Evolutionary conservation across 352 stramenopile species (phyloP).

Genomic region (Phytophthora sp.): DNA sequence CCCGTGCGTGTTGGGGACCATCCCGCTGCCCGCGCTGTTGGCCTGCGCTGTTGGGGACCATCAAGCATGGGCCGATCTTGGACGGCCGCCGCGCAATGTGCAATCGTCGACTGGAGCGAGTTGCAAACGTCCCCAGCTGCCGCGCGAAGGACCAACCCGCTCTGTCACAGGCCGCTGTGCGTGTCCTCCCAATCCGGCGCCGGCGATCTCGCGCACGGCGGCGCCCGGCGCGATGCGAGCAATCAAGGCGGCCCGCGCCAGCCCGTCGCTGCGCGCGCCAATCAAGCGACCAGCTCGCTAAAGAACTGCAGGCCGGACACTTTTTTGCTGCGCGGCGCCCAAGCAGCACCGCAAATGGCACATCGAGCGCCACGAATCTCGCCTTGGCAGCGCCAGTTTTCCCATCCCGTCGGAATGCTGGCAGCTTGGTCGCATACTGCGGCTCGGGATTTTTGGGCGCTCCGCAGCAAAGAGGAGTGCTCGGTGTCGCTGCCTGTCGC

Average conservation of each 20-base stretch:
- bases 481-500: neutral
- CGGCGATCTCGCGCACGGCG: neutral
- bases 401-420: conserved; percentile 29
- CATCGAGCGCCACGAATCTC: conserved; percentile 9
- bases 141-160: conserved; percentile 12
- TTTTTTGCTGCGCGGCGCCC: conserved; percentile 26
- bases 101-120: conserved; percentile 7
- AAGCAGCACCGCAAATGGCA: conserved; percentile 18
- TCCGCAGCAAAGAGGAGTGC: conserved; percentile 17
- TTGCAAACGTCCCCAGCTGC: conserved; percentile 22
- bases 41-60: neutral
- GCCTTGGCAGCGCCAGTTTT: conserved; percentile 4
- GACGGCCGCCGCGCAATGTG: conserved; percentile 8
- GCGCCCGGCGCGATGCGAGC: conserved; percentile 9
- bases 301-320: conserved; percentile 8
- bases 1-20: neutral
- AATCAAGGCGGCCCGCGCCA: conserved; percentile 19
- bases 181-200: conserved; percentile 5
- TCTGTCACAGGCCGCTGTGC: conserved; percentile 1
- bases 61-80: conserved; percentile 10
- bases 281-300: conserved; percentile 17
- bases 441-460: neutral
- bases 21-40: neutral
- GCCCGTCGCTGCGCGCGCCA: conserved; percentile 11
- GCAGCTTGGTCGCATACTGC: conserved; percentile 6